Evolutionary conservation across 768 basidiomycete species (phyloP).

Genomic region (Lentinula sp.): DNA sequence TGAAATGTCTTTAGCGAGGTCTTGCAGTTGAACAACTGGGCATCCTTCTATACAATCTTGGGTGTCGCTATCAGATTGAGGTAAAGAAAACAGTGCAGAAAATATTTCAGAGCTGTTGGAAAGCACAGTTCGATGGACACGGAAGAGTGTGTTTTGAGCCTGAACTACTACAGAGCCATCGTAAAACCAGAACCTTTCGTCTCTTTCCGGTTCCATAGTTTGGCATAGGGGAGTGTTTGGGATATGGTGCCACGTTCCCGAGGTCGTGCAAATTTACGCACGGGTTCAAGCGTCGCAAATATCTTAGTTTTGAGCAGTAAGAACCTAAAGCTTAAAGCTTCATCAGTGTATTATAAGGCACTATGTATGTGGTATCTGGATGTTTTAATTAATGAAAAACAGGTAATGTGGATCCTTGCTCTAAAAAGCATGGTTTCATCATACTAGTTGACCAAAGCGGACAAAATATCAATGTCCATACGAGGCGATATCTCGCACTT

Average conservation of each 20-base stretch:
- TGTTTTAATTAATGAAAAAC: no score
- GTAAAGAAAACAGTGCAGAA: constrained; percentile 52
- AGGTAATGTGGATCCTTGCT: no score
- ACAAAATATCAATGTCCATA: neutral
- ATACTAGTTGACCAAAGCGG: neutral
- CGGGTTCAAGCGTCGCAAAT: constrained; percentile 5
- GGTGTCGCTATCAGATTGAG: constrained; percentile 34
- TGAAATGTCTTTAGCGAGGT: constrained; percentile 39
- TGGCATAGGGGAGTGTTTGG: neutral
- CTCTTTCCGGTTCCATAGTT: neutral
- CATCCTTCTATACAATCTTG: constrained; percentile 41
- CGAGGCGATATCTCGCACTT: constrained; percentile 6
- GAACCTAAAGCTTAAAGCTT: neutral
- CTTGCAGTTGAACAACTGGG: constrained; percentile 44
- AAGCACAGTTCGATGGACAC: constrained; percentile 40
- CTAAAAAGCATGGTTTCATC: no score
- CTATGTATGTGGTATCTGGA: no score
- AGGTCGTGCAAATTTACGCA: neutral
- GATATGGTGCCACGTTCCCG: neutral
- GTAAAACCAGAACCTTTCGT: constrained; percentile 34
- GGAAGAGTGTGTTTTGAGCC: constrained; percentile 33
- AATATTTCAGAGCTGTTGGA: constrained; percentile 61
- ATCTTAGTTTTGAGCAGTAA: neutral
- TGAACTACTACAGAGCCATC: constrained; percentile 40
- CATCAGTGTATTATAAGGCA: no score